Evolutionary conservation across 108 stramenopile genomes (phyloP), one percentile per base, ranked within the genome.

Genomic region (Skeletonema tropicum): DNA sequence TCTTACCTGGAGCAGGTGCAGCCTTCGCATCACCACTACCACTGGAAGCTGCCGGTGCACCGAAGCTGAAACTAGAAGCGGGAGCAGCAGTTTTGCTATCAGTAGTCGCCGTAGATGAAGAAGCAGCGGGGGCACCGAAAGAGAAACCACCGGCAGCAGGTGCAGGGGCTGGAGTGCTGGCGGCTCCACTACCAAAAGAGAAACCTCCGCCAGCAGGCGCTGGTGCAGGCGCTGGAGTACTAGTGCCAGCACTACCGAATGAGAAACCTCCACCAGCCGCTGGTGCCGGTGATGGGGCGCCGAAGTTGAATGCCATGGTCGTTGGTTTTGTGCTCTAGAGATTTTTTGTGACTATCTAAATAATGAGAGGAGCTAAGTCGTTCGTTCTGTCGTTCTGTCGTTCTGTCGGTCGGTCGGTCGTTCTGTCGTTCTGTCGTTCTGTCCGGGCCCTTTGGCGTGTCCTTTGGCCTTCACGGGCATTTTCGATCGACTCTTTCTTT

Each of bases 1-100:
- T 25, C 52, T 55, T 55, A 55, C 52, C 23, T 45, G 71, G 39
- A 14, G 63, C 38, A 66, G 71, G 38, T 13, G 57, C 17, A 46
- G 65, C 41, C 10, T 46, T 66, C 15, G 12, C 30, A 29, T 66
- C 41, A 66, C 41, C 64, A 2, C 26, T 26, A 29, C 29, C 46
- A 33, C 26, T 30, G 14, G 49, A 67, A 68, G 25, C 33, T 36
- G 49, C 29, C 4, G 74, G 35, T 11, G 57, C 23, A 30, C 82
- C 82, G 64, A 82, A 83, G 23, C 71, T 68, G 57, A 79, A 85
- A 2, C 75, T 66, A 57, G 64, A 68, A 3, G 68, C 73, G 10
- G 35, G 33, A 8, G 38, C 57, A 12, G 32, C 55, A 17, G 68
- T 23, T 30, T 38, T 60, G 36, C 17, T 41, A n/a, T 71, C 38